phyloP scores from a whole-genome alignment of 106 monocot genomes.

The Cymbidium sinense region DNA sequence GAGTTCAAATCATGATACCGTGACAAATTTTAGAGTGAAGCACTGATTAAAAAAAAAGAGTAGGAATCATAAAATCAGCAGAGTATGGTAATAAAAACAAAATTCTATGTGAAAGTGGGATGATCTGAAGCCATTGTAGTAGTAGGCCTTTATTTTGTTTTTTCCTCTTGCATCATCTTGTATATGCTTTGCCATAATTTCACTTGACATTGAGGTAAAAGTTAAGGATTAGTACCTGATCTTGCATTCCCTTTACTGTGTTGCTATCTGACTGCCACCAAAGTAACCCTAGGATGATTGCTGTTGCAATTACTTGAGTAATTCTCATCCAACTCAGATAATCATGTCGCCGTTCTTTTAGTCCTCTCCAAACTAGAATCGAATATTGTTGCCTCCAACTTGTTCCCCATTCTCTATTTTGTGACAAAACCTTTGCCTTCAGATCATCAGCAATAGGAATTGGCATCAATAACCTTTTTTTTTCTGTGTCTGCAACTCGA shows the following conservation, averaged over 20 bases:
- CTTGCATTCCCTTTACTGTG: slow-evolving; percentile 66
- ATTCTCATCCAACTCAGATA: slow-evolving; percentile 90
- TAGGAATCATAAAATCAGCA: too few species aligned
- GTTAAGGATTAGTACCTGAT: slow-evolving; percentile 45
- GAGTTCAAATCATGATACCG: background rate
- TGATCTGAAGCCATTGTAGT: background rate
- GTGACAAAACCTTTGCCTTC: slow-evolving; percentile 36
- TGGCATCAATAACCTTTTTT: slow-evolving; percentile 38
- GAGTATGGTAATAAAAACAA: background rate
- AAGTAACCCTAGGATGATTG: slow-evolving; percentile 76
- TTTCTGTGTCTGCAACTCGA: slow-evolving; percentile 54
- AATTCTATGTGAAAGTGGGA: slow-evolving; percentile 4
- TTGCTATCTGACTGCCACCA: slow-evolving; percentile 73
- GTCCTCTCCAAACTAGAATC: slow-evolving; percentile 67
- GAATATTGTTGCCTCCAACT: slow-evolving; percentile 74
- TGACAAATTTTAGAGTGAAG: background rate
- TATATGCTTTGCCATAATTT: background rate
- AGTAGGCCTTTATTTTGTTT: background rate
- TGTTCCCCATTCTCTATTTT: slow-evolving; percentile 72
- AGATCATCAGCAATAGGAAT: slow-evolving; percentile 47
- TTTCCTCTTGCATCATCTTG: background rate
- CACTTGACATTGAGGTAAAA: background rate
- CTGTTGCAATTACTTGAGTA: slow-evolving; percentile 77
- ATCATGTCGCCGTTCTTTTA: slow-evolving; percentile 84
- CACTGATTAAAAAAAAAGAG: background rate